These are phyloP conservation scores for Serendipita sp. DNA, from an alignment of 768 basidiomycete species.

Conservation along the genomic window DNA sequence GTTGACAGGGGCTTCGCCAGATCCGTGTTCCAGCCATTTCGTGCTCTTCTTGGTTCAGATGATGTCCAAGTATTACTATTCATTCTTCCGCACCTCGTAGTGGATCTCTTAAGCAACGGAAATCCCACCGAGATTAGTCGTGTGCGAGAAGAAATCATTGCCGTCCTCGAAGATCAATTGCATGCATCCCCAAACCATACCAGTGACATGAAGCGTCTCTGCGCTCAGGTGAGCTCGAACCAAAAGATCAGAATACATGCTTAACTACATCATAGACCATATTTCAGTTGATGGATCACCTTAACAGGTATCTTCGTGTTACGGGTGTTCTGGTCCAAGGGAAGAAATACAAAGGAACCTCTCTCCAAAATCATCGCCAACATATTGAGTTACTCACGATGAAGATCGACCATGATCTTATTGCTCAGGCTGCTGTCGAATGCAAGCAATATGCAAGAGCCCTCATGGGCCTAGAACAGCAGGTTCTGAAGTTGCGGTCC, in stretches of 20 bases:
- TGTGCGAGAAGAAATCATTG: conserved; percentile 60
- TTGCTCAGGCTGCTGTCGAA: conserved; percentile 85
- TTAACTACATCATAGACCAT: conserved; percentile 44
- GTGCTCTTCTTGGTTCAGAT: conserved; percentile 61
- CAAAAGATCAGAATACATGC: background rate
- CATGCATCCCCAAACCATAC: conserved; percentile 38
- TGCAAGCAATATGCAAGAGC: conserved; percentile 91
- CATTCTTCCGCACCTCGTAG: conserved; percentile 78
- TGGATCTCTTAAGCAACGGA: conserved; percentile 71
- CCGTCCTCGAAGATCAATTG: conserved; percentile 80
- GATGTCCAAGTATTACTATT: conserved; percentile 92
- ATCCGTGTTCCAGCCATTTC: conserved; percentile 62
- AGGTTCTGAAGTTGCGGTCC: conserved; percentile 34
- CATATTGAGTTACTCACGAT: conserved; percentile 63
- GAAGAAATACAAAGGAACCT: conserved; percentile 38
- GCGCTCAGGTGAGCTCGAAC: conserved; percentile 60
- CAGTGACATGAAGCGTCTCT: conserved; percentile 68
- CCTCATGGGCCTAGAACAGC: conserved; percentile 86
- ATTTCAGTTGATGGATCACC: conserved; percentile 87
- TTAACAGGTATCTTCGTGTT: conserved; percentile 75
- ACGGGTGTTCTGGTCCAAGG: conserved; percentile 49
- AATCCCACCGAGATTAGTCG: conserved; percentile 40
- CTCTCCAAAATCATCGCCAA: conserved; percentile 26
- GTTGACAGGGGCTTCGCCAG: conserved; percentile 42
- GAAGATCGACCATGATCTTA: conserved; percentile 70